A percentile compares a stretch with the other conserved stretches of the same genome.
These are phyloP conservation scores for Smittium culicis DNA, from an alignment of 371 early-diverging fungal species.

Conservation along the genomic window DNA sequence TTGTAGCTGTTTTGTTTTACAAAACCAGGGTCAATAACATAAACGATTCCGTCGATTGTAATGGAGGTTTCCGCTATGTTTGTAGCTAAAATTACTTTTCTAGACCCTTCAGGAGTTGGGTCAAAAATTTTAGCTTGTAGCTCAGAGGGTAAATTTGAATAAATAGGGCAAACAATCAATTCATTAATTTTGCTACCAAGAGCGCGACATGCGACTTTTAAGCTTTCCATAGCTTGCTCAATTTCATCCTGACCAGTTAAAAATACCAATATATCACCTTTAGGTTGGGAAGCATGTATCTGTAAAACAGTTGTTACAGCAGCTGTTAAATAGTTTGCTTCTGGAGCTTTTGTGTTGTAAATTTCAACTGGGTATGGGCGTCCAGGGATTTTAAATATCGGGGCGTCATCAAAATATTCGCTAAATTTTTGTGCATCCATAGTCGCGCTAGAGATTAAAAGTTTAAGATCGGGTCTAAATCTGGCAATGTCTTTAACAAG, in stretches of 20 bases:
- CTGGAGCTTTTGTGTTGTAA: conserved; percentile 89
- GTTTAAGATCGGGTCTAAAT: conserved; percentile 80
- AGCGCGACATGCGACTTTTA: conserved; percentile 61
- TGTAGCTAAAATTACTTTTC: conserved; percentile 97
- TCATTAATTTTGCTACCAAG: conserved; percentile 83
- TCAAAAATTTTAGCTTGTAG: conserved; percentile 93
- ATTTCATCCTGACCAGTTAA: conserved; percentile 99
- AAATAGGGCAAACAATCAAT: conserved; percentile 88
- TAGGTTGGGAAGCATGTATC: conserved; percentile 78
- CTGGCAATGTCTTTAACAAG: conserved; percentile 93
- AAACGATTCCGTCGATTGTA: conserved; percentile 69
- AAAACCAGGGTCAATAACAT: conserved; percentile 86
- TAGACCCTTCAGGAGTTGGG: conserved; percentile 82
- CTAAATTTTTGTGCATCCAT: conserved; percentile 94
- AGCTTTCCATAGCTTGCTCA: conserved; percentile 73
- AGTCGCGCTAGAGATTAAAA: conserved; percentile 98
- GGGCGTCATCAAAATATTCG: conserved; percentile 89
- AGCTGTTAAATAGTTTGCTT: conserved; percentile 93
- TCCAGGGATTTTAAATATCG: conserved; percentile 89
- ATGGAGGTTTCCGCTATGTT: conserved; percentile 99
- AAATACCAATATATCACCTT: conserved; percentile 94
- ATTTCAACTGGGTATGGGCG: conserved; percentile 86
- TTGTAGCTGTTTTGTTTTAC: conserved; percentile 89
- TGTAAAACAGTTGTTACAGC: conserved; percentile 89
- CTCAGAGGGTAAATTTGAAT: conserved; percentile 84